Evolutionary conservation across 1,284 basidiomycete genomes (phyloP), one percentile per base, ranked within the genome.

Genomic region (Apiotrichum mycotoxinovorans): DNA sequence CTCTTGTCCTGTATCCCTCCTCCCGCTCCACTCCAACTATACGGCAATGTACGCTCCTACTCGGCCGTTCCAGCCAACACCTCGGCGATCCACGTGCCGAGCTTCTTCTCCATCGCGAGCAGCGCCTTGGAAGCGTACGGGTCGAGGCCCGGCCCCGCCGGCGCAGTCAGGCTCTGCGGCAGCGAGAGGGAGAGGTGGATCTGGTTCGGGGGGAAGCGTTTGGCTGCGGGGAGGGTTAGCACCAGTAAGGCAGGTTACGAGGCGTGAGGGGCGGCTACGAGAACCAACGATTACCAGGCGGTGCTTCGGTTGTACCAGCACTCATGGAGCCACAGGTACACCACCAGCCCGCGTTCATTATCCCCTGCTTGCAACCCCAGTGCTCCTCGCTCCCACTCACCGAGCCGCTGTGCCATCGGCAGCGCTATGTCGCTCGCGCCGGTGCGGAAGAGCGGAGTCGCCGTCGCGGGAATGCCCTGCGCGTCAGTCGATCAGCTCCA

Each of bases 341-440:
- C 34, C 10, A 11, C 3, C n/a, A n/a, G n/a, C n/a, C 10, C 34
- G 34, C 12, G 34, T 11, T 35, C 34, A 35, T 3, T 11, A 17
- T 7, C n/a, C 30, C n/a, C 30, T 10, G 8, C 1, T 27, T 2
- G 9, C 4, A 3, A 12, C 43, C 3, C 14, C 26, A 4, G 42
- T 26, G n/a, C 18, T 25, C 18, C 25, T 15, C 27, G 20, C 27
- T 12, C 9, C 11, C 12, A 76, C 81, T 80, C 78, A 90, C 89
- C 88, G 68, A 91, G 80, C 63, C 89, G 82, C 75, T 85, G 85
- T 47, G 87, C 83, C 85, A 91, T 88, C 41, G 85, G 79, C 57
- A 85, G 75, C 42, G 88, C 84, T 27, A 82, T 77, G 69, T 89
- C 88, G 35, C 83, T 83, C 50, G 80, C 79, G 26, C 83, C 80